Base-by-base conservation (phyloP, 768 basidiomycete species). In the Rickenella mellea region DNA sequence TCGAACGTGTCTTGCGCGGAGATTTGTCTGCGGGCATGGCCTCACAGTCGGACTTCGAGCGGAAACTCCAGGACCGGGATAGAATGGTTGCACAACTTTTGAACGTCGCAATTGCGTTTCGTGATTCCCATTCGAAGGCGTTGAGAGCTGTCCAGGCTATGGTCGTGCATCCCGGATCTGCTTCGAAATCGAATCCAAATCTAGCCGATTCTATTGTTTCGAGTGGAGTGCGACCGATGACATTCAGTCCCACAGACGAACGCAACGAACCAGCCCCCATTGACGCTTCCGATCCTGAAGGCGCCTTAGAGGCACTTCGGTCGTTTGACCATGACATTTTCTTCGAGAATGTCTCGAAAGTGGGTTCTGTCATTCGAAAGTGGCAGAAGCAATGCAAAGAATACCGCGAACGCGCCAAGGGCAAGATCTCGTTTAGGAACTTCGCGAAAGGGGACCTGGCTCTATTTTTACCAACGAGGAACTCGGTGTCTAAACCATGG, bases 381-480 rank as follows among this genome's bases (percentile, higher is more conserved):
- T 98, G 92, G 91, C 88, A 92, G 65, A 96, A 91, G 58, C 91
- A 93, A 57, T 94, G 90, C 65, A 94, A 90, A 56, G 83, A 90
- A 50, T 98, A 97, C 45, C 74, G 92, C 33, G 94, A 98, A 50
- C 78, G 87, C n/a, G 85, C 92, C 12, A 91, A 85, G 62, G 89
- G 92, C 43, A 96, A 96, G 64, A 94, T 99, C 43, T 86, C 93
- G 0, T 97, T 97, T 62, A 72, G 90, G 52, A 94, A 93, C 64
- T 98, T 98, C 51, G 71, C 83, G 6, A 93, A 91, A 58, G 92
- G 93, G 8, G 96, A 99, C 62, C 68, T 99, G 39, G 94, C 93
- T 1, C 67, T 99, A 24, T 99, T 99, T 64, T 67, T 99, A 11
- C 96, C 96, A 2, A 99, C 96, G 0, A 72, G 93, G 36, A 97